A percentile compares a stretch with the other conserved stretches of the same genome.
These are phyloP conservation scores for Vitis vinifera DNA, from an alignment of 164 flowering plant genomes.

Conservation along the genomic window ASM3070453v1 NC_081810.1:2740501-2741000, in stretches of 20 bases:
- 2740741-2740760: slow-evolving; percentile 95
- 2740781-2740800: slow-evolving; percentile 97
- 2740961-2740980: background rate
- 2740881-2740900: background rate
- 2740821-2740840: slow-evolving; percentile 2
- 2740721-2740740: slow-evolving; percentile 95
- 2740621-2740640: slow-evolving; percentile 65
- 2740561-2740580: background rate
- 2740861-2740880: background rate
- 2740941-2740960: too few relatives aligned
- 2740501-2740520: background rate
- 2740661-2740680: slow-evolving; percentile 76
- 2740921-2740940: background rate
- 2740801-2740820: slow-evolving; percentile 89
- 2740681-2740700: slow-evolving; percentile 98
- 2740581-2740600: background rate
- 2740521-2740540: background rate
- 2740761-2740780: slow-evolving; percentile 84
- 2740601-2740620: slow-evolving; percentile 57
- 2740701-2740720: slow-evolving; percentile 93
- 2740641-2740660: slow-evolving; percentile 86
- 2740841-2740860: background rate
- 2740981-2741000: background rate
- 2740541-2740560: background rate
- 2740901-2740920: background rate